Conservation (phyloP, 2,329 filamentous ascomycete genomes). For the Calcarisporium arbuscula region DNA sequence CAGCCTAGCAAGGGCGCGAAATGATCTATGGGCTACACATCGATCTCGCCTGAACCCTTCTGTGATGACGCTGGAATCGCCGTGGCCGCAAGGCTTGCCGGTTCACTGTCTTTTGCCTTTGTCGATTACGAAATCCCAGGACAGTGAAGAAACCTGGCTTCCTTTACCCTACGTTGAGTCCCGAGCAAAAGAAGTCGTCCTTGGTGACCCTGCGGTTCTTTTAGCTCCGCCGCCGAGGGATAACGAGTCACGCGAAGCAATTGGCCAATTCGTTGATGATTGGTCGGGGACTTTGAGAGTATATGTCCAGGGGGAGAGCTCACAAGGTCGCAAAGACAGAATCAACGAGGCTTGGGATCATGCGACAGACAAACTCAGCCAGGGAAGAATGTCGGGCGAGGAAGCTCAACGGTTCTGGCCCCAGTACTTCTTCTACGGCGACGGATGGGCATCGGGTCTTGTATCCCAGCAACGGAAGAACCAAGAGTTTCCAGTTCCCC, state of each 20-base stretch:
- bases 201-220: not conserved
- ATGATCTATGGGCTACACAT: constrained; percentile 1
- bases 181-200: constrained; percentile 1
- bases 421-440: not conserved
- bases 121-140: too few species aligned
- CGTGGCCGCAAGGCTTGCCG: constrained; percentile 5
- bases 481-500: too few species aligned
- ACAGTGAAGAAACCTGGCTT: not conserved
- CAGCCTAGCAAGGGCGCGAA: not conserved
- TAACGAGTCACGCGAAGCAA: not conserved
- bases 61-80: constrained; percentile 1
- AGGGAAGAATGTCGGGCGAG: constrained; percentile 5
- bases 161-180: constrained; percentile 1
- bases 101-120: constrained; percentile 1
- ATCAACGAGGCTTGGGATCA: constrained; percentile 5
- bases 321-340: constrained; percentile 1
- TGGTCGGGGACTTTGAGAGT: constrained; percentile 3
- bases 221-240: not conserved
- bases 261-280: constrained; percentile 2
- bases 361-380: constrained; percentile 2
- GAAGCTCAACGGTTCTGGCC: constrained; percentile 5
- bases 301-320: not conserved
- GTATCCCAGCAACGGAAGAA: too few species aligned
- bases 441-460: constrained; percentile 1
- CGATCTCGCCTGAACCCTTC: constrained; percentile 1